Conservation (phyloP, 208 protist genomes). For the Leishmania major region DNA sequence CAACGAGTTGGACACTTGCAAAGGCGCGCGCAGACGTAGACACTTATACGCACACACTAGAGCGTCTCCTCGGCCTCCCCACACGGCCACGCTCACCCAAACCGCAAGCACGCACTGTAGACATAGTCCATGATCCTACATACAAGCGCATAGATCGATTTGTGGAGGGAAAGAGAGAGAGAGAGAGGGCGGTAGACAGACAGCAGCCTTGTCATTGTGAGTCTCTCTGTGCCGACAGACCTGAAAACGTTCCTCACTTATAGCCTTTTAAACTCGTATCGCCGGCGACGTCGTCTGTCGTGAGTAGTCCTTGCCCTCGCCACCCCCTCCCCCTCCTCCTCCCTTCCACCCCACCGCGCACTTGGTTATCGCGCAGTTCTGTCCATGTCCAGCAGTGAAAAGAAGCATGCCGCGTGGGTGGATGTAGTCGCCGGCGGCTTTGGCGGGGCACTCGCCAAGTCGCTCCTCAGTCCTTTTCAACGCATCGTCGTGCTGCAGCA, state of each 20-base stretch:
- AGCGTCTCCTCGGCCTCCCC: neutral
- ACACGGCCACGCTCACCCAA: neutral
- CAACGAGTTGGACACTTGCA: neutral
- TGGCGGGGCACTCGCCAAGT: slow-evolving; percentile 80
- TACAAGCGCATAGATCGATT: neutral
- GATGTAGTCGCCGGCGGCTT: slow-evolving; percentile 80
- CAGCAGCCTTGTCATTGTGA: neutral
- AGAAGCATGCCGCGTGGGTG: slow-evolving; percentile 77
- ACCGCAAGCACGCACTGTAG: neutral
- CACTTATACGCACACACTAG: neutral
- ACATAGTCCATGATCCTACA: neutral
- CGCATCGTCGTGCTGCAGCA: slow-evolving; percentile 89
- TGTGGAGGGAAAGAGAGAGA: neutral
- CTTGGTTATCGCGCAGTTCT: neutral
- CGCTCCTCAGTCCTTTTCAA: slow-evolving; percentile 82
- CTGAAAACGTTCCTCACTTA: too few species aligned
- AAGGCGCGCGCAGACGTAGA: neutral
- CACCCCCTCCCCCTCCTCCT: neutral
- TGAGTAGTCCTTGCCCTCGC: neutral
- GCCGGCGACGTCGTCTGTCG: neutral
- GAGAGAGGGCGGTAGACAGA: neutral
- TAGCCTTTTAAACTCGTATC: neutral
- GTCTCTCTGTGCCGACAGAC: neutral
- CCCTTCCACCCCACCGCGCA: neutral
- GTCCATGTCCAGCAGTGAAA: slow-evolving; percentile 51